phyloP scores from a whole-genome alignment of 106 monocot genomes.

The Dactylorhiza incarnata region DNA sequence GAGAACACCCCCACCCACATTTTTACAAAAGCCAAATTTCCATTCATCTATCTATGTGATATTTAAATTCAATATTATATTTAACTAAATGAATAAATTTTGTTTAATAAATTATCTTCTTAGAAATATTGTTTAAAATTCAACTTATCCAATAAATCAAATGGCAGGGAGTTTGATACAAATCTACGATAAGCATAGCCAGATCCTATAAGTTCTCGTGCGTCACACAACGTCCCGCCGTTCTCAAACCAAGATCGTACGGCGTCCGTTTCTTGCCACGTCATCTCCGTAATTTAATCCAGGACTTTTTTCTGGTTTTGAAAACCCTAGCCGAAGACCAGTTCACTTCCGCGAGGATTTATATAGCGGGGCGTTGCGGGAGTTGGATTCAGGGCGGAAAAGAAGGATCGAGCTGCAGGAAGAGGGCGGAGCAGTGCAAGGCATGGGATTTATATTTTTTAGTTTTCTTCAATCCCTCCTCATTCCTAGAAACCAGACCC shows the following conservation, averaged over 20 bases:
- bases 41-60: too few relatives aligned
- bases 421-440: not conserved
- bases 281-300: slow-evolving; percentile 2
- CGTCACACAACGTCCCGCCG: not conserved
- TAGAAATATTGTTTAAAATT: too few relatives aligned
- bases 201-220: not conserved
- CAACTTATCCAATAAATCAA: too few relatives aligned
- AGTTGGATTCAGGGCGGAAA: not conserved
- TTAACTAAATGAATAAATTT: too few relatives aligned
- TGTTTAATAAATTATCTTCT: too few relatives aligned
- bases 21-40: too few relatives aligned
- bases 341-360: not conserved
- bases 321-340: not conserved
- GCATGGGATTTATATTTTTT: not conserved
- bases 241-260: not conserved
- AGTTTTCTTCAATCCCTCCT: not conserved
- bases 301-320: not conserved
- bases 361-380: not conserved
- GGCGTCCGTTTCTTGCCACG: not conserved
- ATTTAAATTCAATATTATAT: too few relatives aligned
- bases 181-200: too few relatives aligned
- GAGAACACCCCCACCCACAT: too few relatives aligned
- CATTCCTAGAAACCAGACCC: not conserved
- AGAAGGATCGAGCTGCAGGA: not conserved
- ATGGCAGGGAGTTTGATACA: too few relatives aligned